A percentile compares a stretch with the other conserved stretches of the same genome.
Evolutionary conservation across 805 yeast species (phyloP).

Genomic region (Metschnikowia peoriensis): DNA sequence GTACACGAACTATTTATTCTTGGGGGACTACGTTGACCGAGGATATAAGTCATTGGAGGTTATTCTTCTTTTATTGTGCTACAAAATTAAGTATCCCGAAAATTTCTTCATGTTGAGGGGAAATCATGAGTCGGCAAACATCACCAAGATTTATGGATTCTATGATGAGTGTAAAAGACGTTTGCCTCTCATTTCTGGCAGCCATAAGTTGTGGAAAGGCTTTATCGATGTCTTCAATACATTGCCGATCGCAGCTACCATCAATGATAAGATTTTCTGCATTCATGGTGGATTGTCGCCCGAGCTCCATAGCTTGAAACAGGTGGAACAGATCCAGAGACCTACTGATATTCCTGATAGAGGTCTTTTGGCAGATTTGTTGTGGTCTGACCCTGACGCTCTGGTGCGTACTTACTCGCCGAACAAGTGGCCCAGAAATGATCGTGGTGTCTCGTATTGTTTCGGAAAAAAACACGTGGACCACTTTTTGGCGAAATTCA

Average conservation of each 20-base stretch:
- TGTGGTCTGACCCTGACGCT: conserved; percentile 82
- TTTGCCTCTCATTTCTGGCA: conserved; percentile 26
- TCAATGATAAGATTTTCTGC: conserved; percentile 56
- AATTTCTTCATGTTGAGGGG: conserved; percentile 61
- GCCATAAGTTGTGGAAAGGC: conserved; percentile 48
- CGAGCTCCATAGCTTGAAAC: conserved; percentile 58
- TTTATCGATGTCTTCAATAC: conserved; percentile 58
- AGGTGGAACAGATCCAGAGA: conserved; percentile 67
- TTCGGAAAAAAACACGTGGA: conserved; percentile 75
- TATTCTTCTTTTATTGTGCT: conserved; percentile 48
- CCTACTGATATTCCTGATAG: conserved; percentile 85
- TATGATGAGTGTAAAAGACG: conserved; percentile 62
- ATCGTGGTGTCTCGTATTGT: conserved; percentile 79
- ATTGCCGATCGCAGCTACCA: conserved; percentile 60
- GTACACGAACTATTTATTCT: conserved; percentile 50
- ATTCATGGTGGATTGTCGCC: conserved; percentile 79
- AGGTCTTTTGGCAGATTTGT: conserved; percentile 71
- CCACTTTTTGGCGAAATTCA: conserved; percentile 60
- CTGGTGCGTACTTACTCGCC: conserved; percentile 30
- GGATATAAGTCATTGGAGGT: conserved; percentile 60
- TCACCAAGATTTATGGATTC: conserved; percentile 59
- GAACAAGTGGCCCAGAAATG: conserved; percentile 74
- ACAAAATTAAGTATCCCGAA: conserved; percentile 58
- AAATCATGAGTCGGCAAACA: conserved; percentile 58
- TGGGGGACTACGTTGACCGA: conserved; percentile 61